Percentiles rank a stretch among this genome's conserved stretches.
Conservation (phyloP, 768 basidiomycete species). For the Termitomyces sp. region DNA sequence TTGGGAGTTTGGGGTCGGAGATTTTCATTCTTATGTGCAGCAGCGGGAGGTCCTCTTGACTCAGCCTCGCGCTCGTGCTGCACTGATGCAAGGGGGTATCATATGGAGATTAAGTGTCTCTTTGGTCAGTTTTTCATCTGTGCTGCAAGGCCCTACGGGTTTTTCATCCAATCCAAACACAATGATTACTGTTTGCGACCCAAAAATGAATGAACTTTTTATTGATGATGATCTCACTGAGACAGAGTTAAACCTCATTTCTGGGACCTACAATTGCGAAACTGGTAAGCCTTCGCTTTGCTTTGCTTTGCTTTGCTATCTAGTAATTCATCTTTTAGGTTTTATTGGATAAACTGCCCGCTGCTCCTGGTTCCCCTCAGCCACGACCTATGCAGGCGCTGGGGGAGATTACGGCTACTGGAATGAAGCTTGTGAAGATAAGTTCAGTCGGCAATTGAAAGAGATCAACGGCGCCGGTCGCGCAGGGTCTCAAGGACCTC, state of each 20-base stretch:
- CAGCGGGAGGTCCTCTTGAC: no score
- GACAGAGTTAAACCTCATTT: neutral
- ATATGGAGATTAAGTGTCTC: neutral
- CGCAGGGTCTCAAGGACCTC: no score
- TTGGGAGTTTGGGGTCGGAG: no score
- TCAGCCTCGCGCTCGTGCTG: neutral
- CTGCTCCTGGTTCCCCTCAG: no score
- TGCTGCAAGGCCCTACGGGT: constrained; percentile 9
- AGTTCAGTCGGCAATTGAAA: no score
- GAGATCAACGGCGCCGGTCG: no score
- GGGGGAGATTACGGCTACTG: no score
- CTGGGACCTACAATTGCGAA: neutral
- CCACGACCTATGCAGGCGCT: no score
- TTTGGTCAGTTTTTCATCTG: constrained; percentile 5
- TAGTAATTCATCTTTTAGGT: neutral
- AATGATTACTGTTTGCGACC: neutral
- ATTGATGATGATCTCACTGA: constrained; percentile 13
- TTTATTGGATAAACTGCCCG: neutral
- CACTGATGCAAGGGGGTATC: neutral
- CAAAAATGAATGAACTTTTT: neutral
- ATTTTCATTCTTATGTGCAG: no score
- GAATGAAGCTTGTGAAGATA: no score
- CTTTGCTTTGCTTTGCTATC: neutral
- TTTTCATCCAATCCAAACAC: neutral
- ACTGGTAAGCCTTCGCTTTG: neutral